These are phyloP conservation scores for Pythium angustatum DNA, from an alignment of 352 stramenopile genomes.

Conservation along the genomic window DNA sequence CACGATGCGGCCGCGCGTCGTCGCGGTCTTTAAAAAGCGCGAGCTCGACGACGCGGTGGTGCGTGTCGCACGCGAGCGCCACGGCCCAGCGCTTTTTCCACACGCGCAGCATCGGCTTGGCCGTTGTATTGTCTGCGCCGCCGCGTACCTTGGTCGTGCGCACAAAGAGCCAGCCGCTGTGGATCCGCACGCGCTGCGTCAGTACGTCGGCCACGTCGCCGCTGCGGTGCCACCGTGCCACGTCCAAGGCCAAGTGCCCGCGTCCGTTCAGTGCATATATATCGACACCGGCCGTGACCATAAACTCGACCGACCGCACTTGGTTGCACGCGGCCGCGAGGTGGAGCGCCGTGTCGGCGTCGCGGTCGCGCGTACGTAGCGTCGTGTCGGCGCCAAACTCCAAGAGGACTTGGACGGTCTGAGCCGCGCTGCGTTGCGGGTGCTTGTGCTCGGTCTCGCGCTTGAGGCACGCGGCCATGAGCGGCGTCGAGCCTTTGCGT, in stretches of 20 bases:
- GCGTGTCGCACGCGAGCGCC: conserved; percentile 48
- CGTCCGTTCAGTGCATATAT: conserved; percentile 52
- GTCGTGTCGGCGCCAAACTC: conserved; percentile 55
- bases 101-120: conserved; percentile 25
- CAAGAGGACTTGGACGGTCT: conserved; percentile 53
- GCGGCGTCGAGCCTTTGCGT: conserved; percentile 51
- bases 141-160: conserved; percentile 31
- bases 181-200: conserved; percentile 47
- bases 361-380: conserved; percentile 36
- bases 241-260: conserved; percentile 59
- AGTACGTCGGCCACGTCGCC: conserved; percentile 45
- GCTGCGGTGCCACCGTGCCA: conserved; percentile 49
- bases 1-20: conserved; percentile 39
- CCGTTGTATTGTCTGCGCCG: not conserved
- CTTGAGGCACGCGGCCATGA: conserved; percentile 69
- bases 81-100: conserved; percentile 73
- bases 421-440: conserved; percentile 19
- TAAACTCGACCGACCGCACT: conserved; percentile 46
- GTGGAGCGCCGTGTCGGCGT: conserved; percentile 66
- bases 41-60: conserved; percentile 48
- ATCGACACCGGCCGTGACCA: conserved; percentile 52
- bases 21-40: conserved; percentile 47
- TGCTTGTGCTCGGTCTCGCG: conserved; percentile 35
- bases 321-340: conserved; percentile 62
- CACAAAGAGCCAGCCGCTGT: conserved; percentile 62